Evolutionary conservation across 1,139 yeast genomes (phyloP).

Genomic region (Geotrichum australiense): DNA sequence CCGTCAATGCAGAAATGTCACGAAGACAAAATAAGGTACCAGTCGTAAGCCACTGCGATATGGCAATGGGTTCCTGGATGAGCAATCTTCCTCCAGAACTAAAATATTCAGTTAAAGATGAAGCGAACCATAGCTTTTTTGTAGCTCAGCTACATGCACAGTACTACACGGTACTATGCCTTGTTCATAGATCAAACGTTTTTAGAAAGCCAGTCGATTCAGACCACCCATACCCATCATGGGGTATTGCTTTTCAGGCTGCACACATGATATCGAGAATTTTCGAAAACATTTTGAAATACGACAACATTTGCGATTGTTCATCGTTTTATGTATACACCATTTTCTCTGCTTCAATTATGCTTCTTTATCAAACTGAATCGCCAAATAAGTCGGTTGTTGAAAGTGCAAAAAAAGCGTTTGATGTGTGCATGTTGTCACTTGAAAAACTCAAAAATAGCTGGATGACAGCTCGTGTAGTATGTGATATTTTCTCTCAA

Average conservation of each 20-base stretch:
- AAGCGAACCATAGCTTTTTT: conserved; percentile 45
- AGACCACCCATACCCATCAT: conserved; percentile 57
- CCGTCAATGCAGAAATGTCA: conserved; percentile 58
- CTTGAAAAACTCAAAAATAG: conserved; percentile 46
- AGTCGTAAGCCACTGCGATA: conserved; percentile 65
- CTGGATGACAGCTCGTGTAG: conserved; percentile 38
- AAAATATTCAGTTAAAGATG: conserved; percentile 55
- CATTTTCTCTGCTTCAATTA: conserved; percentile 61
- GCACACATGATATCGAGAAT: conserved; percentile 73
- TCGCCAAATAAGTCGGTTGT: conserved; percentile 51
- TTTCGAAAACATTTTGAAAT: conserved; percentile 50
- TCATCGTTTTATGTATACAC: conserved; percentile 50
- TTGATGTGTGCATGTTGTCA: conserved; percentile 47
- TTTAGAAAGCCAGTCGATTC: conserved; percentile 32
- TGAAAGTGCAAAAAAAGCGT: conserved; percentile 53
- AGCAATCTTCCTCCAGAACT: conserved; percentile 59
- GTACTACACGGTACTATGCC: conserved; percentile 64
- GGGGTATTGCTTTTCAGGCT: conserved; percentile 84
- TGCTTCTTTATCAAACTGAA: conserved; percentile 69
- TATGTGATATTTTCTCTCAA: conserved; percentile 31
- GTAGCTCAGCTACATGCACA: conserved; percentile 61
- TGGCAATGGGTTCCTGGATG: conserved; percentile 77
- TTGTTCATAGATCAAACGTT: conserved; percentile 67
- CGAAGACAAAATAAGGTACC: conserved; percentile 44
- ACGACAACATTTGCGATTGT: conserved; percentile 46